A percentile compares a stretch with the other conserved stretches of the same genome.
phyloP scores from a whole-genome alignment of 352 stramenopile species.

The Phytopythium helicoides region DNA sequence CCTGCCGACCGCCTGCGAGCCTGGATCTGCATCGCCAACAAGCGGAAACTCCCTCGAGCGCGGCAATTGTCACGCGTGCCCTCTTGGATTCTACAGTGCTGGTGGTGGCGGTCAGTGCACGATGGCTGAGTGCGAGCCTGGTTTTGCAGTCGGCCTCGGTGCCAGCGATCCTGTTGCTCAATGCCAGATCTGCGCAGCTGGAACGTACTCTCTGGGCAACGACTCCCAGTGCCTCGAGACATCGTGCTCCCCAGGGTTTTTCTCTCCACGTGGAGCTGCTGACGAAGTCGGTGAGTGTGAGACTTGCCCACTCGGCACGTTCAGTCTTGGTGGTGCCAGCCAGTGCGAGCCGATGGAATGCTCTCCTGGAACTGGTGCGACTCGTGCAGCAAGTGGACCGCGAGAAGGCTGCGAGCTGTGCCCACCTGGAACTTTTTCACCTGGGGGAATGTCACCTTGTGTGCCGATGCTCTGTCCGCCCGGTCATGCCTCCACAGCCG shows the following conservation, averaged over 20 bases:
- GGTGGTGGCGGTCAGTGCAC: conserved; percentile 33
- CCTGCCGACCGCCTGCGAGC: conserved; percentile 21
- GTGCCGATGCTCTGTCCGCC: conserved; percentile 25
- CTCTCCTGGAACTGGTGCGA: conserved; percentile 26
- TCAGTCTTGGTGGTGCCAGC: conserved; percentile 23
- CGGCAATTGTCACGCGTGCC: conserved; percentile 39
- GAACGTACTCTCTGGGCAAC: conserved; percentile 35
- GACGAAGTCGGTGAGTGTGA: conserved; percentile 25
- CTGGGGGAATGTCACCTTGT: conserved; percentile 28
- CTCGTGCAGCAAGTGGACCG: conserved; percentile 19
- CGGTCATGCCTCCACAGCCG: conserved; percentile 20
- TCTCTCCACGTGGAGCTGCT: conserved; percentile 32
- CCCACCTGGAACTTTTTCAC: conserved; percentile 27
- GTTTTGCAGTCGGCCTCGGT: conserved; percentile 26
- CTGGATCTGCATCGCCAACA: conserved; percentile 26
- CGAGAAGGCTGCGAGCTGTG: conserved; percentile 27
- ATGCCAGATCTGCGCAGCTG: conserved; percentile 33
- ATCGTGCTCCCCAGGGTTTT: conserved; percentile 26
- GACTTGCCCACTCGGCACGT: conserved; percentile 31
- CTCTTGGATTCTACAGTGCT: conserved; percentile 33
- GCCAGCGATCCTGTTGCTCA: conserved; percentile 21
- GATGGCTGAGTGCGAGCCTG: conserved; percentile 34
- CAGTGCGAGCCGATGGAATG: conserved; percentile 39
- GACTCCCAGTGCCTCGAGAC: conserved; percentile 29
- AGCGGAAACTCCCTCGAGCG: conserved; percentile 37